A percentile compares a stretch with the other conserved stretches of the same genome.
These are phyloP conservation scores for Pleurozium schreberi DNA, from an alignment of 225 moss, liverwort and hornwort genomes.

Conservation along the genomic window DNA sequence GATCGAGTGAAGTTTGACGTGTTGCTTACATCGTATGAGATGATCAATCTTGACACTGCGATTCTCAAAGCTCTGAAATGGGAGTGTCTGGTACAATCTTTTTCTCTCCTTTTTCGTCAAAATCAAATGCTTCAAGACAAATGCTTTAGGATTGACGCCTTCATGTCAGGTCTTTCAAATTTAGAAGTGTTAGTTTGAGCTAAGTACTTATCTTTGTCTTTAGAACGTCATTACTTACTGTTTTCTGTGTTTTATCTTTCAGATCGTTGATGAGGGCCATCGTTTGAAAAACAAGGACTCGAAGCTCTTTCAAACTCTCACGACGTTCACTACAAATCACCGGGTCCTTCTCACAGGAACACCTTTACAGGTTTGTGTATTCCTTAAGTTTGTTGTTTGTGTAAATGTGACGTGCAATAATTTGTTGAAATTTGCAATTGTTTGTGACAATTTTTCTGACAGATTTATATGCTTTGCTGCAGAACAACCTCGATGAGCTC, in stretches of 20 bases:
- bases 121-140: neutral
- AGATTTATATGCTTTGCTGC: constrained; percentile 3
- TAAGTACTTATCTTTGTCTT: neutral
- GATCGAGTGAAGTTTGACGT: constrained; percentile 95
- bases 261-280: constrained; percentile 96
- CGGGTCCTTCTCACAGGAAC: constrained; percentile 83
- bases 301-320: constrained; percentile 79
- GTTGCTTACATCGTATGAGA: constrained; percentile 93
- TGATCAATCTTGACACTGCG: constrained; percentile 77
- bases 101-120: neutral
- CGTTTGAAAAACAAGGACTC: constrained; percentile 91
- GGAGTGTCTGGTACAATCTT: constrained; percentile 77
- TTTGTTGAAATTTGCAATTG: neutral
- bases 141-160: neutral
- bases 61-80: constrained; percentile 85
- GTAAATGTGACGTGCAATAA: neutral
- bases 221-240: neutral
- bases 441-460: neutral
- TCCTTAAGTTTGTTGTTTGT: neutral
- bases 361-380: constrained; percentile 60
- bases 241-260: neutral
- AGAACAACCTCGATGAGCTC: constrained; percentile 87
- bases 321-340: constrained; percentile 67
- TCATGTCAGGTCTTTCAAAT: neutral
- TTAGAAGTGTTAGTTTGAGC: neutral